Base-by-base conservation (phyloP, 2,329 filamentous ascomycete genomes). In the Colletotrichum lupini region DNA sequence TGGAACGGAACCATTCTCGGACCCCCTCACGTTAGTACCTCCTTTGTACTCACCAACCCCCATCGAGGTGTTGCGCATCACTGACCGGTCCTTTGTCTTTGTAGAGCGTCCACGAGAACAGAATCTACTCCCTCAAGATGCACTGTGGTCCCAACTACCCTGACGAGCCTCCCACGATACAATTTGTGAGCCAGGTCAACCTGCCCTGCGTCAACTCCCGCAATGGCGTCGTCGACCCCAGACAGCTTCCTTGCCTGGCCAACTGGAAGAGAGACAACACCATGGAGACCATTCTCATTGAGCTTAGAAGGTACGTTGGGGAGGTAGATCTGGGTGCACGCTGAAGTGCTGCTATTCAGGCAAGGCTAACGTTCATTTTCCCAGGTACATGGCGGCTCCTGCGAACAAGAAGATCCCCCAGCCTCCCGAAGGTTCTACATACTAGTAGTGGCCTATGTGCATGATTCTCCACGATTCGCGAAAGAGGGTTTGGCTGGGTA, bases 1-100 rank as follows among this genome's bases (percentile, higher is more conserved):
- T 99, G 97, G 97, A 98, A 97, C 80, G 97, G 96, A 79, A 99
- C 97, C 19, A 98, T 99, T 77, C 92, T 98, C 62, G 97, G 97
- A 1, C 97, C 97, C 77, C 96, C 97, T 82, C 95, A 98, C 83
- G 97, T 98, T 88, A 80, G 94, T 86, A 42, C 22, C 22, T 12
- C 26, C 19, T 19, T 35, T 6, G 16, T 30, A 12, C 49, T 52
- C 11, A 8, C 67, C 46, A 26, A 60, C 26, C 24, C 59, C 55
- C 37, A 26, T n/a, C 12, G 32, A 60, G 12, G 57, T 58, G 19
- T 42, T 28, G 19, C 32, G 59, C 49, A 42, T 4, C 72, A 53
- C 73, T 74, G 56, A 74, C 73, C 52, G 11, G 2, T 60, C 16
- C 53, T 49, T 14, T 53, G 55, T 80, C 53, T 49, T 14, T 53